These are phyloP conservation scores for Mycena galopus DNA, from an alignment of 768 basidiomycete species.

Conservation along the genomic window DNA sequence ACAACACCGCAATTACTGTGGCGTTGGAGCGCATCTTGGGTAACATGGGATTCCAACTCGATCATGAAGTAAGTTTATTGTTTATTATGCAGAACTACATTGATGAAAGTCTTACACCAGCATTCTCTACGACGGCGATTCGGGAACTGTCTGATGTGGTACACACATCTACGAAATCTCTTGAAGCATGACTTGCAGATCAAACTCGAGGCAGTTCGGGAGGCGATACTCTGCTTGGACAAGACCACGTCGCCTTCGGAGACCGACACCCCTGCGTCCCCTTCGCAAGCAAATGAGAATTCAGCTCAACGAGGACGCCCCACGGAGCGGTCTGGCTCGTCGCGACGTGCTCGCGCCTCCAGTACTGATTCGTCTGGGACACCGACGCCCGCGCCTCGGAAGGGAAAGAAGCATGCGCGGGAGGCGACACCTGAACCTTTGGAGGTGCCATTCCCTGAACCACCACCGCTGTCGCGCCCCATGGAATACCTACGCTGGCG, in stretches of 20 bases:
- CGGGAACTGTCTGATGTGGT: conserved; percentile 3
- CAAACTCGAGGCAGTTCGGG: neutral
- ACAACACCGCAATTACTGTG: neutral
- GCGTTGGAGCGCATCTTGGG: neutral
- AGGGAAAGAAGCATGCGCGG: neutral
- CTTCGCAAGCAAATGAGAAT: no score
- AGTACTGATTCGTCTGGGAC: neutral
- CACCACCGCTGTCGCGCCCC: no score
- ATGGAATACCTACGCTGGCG: no score
- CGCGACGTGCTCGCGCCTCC: no score
- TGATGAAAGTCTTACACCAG: neutral
- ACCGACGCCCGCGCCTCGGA: neutral
- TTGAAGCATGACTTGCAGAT: neutral
- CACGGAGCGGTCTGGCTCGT: no score
- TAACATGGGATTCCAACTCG: conserved; percentile 7
- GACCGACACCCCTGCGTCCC: no score
- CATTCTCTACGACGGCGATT: conserved; percentile 6
- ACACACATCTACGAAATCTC: neutral
- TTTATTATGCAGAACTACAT: no score
- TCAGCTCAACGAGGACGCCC: no score
- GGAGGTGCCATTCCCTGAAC: no score
- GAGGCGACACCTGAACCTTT: no score
- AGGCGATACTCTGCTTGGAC: neutral
- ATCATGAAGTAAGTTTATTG: neutral
- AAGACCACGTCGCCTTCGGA: neutral